Evolutionary conservation across 805 yeast genomes (phyloP), one percentile per base, ranked within the genome.

Genomic region (Blastobotrys terrestris): DNA sequence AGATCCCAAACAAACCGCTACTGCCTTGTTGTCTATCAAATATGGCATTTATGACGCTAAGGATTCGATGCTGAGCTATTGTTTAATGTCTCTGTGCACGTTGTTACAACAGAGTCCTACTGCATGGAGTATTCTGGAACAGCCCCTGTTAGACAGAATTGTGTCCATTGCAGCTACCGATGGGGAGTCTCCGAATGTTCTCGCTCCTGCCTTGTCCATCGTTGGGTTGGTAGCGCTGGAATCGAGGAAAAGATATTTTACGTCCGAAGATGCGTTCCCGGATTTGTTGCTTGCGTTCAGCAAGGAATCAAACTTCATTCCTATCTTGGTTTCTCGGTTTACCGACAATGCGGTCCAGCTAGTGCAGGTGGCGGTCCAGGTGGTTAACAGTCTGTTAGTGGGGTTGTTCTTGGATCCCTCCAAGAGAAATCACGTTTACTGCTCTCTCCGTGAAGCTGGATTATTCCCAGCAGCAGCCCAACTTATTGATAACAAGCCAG

Each of bases 111-210:
- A 44, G 35, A 56, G 52, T 47, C 50, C 51, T 14, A 47, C 58
- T 7, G 58, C 63, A 2, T 59, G 61, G 63, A 49, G 54, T 22
- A 49, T 58, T 11, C 48, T 58, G 11, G 61, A 59, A 31, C 60
- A 58, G 48, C 49, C 55, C 11, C 44, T 59, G 8, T 39, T 59
- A 7, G 57, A 54, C 49, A 48, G 49, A 22, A 46, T 59, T 16
- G 51, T 51, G 3, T 43, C 39, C 45, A 44, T 55, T 6, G 55
- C 51, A 2, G 51, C 57, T 4, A 16, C 35, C 14, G 20, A 39
- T 6, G 61, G 57, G 18, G 46, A 47, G 43, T 31, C 46, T 3
- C 41, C 58, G 11, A 35, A 31, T 16, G 51, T 55, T 15, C 31
- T 53, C 3, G 52, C 57, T 45, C 60, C 61, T n/a, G 61, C 60